Base-by-base conservation (phyloP, 176 grass and related monocot species). In the Neostapfia colusana region DNA sequence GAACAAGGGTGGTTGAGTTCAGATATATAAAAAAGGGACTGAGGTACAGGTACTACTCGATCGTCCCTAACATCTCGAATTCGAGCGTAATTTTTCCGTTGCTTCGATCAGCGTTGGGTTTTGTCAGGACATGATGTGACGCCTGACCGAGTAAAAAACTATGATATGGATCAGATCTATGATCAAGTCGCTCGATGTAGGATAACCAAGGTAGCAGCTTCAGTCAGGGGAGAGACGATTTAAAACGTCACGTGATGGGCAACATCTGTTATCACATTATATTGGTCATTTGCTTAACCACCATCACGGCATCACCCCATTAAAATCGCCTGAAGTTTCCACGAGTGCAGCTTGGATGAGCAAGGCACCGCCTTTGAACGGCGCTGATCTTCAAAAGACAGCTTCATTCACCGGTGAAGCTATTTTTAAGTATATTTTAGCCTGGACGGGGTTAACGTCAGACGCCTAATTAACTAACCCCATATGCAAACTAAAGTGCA, bases 231-330 rank as follows among this genome's bases (percentile, higher is more conserved):
- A 53, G 49, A 24, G 34, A 56, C 10, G 12, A 39, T 15, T 38
- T 74, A 25, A 24, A 48, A 48, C 2, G 4, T 49, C 5, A 49
- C 3, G 46, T 49, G 46, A 49, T 49, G 46, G 46, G 17, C 46
- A 49, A 8, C 43, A 7, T 8, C 38, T 8, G 1, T 3, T 0
- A 45, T 0, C 1, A 16, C 7, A 2, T 20, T 21, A 54, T 54
- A n/a, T 42, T 57, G 54, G 4, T 74, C 26, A 14, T 41, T 73
- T 38, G n/a, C 50, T 58, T 74, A 73, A 55, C 51, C 71, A 74
- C 71, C 20, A 24, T 15, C 8, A n/a, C n/a, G n/a, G n/a, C n/a
- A n/a, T n/a, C n/a, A n/a, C 5, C 9, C 11, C 37, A 3, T 7
- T 4, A 6, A 15, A 24, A 25, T 10, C n/a, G 7, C 2, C 66